Conservation (phyloP, 108 stramenopile species). For the Cyclotella sp. region DNA sequence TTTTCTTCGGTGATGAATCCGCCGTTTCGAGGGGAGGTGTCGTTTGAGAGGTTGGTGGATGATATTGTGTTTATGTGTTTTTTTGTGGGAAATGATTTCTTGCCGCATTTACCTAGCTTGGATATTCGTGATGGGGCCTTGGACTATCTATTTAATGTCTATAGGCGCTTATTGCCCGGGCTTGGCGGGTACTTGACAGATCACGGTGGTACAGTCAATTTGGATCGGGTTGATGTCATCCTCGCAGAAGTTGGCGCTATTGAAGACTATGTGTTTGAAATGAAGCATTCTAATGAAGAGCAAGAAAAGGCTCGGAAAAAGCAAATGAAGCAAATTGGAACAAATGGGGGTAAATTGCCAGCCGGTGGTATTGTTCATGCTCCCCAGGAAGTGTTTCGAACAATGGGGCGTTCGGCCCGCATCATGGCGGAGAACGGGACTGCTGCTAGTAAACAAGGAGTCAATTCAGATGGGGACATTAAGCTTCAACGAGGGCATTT, state of each 20-base stretch:
- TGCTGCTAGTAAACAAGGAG: conserved; percentile 15
- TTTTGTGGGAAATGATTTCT: conserved; percentile 95
- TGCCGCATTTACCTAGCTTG: conserved; percentile 95
- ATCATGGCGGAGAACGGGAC: conserved; percentile 62
- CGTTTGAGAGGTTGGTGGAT: conserved; percentile 94
- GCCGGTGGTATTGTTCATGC: conserved; percentile 43
- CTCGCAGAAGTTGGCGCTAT: conserved; percentile 93
- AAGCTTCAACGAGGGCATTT: conserved; percentile 51
- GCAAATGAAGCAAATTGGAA: conserved; percentile 47
- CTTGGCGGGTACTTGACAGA: conserved; percentile 95
- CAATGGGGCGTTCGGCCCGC: conserved; percentile 71
- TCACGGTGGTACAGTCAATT: conserved; percentile 93
- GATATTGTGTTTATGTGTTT: conserved; percentile 99
- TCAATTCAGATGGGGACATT: conserved; percentile 33
- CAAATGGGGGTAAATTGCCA: conserved; percentile 56
- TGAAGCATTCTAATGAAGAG: conserved; percentile 90
- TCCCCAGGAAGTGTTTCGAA: conserved; percentile 46
- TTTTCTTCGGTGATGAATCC: conserved; percentile 72
- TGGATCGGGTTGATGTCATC: conserved; percentile 92
- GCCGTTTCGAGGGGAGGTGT: conserved; percentile 66
- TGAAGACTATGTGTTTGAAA: conserved; percentile 95
- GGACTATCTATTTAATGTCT: conserved; percentile 90
- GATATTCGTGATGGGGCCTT: conserved; percentile 95
- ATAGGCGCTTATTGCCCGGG: conserved; percentile 88
- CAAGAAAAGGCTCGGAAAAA: conserved; percentile 66